A percentile compares a stretch with the other conserved stretches of the same genome.
These are phyloP conservation scores for Physcomitrellopsis africana DNA, from an alignment of 225 moss, liverwort and hornwort species.

Conservation along the genomic window DNA sequence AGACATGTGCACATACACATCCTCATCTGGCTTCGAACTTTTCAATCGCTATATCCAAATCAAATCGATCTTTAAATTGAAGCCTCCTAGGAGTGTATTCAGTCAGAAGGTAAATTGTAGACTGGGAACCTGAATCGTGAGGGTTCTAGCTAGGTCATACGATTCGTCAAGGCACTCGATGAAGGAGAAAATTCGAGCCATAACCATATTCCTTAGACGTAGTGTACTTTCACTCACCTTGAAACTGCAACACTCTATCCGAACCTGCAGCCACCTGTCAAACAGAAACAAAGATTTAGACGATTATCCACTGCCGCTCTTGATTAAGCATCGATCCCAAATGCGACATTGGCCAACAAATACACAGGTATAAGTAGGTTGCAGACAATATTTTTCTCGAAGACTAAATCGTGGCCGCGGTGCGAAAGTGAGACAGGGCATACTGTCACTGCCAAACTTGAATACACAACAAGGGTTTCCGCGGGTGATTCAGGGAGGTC, in stretches of 20 bases:
- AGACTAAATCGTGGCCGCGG: neutral
- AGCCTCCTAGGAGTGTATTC: too few species aligned
- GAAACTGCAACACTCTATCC: constrained; percentile 76
- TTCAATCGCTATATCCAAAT: too few species aligned
- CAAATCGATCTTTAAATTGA: too few species aligned
- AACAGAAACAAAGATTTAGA: constrained; percentile 14
- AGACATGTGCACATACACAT: too few species aligned
- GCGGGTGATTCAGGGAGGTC: too few species aligned
- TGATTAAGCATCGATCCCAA: neutral
- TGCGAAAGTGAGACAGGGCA: neutral
- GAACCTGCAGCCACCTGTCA: constrained; percentile 72
- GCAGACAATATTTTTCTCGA: neutral
- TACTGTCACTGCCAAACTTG: neutral
- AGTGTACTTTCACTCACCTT: constrained; percentile 47
- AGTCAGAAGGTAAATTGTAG: too few species aligned
- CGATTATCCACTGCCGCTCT: neutral
- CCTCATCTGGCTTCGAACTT: too few species aligned
- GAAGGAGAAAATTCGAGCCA: neutral
- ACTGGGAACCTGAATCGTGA: too few species aligned
- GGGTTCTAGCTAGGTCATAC: too few species aligned
- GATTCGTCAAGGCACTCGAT: too few species aligned
- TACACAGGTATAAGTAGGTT: neutral
- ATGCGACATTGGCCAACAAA: neutral
- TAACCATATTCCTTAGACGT: neutral
- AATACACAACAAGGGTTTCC: too few species aligned